Evolutionary conservation across 2,329 filamentous ascomycete genomes (phyloP).

Genomic region (Esteya vermicola): DNA sequence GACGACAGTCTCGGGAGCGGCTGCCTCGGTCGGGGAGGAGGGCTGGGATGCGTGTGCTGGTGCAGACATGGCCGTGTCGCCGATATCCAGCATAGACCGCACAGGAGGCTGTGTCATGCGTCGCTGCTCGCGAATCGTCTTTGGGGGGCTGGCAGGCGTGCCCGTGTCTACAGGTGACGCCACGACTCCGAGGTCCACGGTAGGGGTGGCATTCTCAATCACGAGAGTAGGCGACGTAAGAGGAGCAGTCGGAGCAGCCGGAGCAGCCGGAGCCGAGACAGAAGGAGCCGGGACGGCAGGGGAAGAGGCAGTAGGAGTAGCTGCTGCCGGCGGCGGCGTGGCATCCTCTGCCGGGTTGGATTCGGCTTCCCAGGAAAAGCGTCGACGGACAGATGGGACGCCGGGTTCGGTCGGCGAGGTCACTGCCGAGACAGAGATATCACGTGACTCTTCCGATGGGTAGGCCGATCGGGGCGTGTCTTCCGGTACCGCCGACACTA

Average conservation of each 20-base stretch:
- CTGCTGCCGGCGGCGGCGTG: neutral
- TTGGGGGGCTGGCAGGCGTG: neutral
- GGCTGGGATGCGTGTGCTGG: too few species aligned
- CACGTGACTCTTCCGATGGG: too few species aligned
- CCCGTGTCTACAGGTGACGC: neutral
- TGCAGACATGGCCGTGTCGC: neutral
- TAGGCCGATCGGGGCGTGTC: too few species aligned
- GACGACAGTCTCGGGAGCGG: too few species aligned
- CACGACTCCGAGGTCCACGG: neutral
- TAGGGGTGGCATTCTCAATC: too few species aligned
- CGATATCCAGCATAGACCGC: constrained; percentile 9
- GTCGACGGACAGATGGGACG: too few species aligned
- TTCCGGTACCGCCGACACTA: neutral
- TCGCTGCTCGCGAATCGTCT: neutral
- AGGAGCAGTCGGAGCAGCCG: neutral
- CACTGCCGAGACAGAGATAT: neutral
- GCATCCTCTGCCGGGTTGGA: constrained; percentile 11
- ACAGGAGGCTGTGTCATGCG: neutral
- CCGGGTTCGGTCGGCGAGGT: neutral
- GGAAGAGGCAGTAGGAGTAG: too few species aligned
- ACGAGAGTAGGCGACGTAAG: too few species aligned
- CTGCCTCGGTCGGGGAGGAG: too few species aligned
- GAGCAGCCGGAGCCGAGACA: too few species aligned
- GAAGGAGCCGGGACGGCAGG: too few species aligned
- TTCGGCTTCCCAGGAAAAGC: constrained; percentile 29